Base-by-base conservation (phyloP, 1,284 basidiomycete genomes). In the Puccinia hordei region DNA sequence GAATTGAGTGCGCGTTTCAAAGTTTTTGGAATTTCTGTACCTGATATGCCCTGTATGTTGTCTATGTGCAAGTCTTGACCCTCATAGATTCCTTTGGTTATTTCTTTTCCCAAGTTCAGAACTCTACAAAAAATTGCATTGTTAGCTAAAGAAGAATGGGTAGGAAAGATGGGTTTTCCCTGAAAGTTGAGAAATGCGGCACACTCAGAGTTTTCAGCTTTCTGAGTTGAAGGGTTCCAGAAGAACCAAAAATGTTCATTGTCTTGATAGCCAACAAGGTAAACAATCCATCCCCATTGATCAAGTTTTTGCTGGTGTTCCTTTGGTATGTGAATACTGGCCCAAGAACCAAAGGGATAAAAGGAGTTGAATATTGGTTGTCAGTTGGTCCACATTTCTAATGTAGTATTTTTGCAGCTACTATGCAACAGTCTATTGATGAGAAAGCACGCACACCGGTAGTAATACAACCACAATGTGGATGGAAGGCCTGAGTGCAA, bases 311-410 rank as follows among this genome's bases (percentile, higher is more conserved):
- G 10, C 9, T 35, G 8, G 6, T 2, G 8, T 33, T 44, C 73
- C n/a, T 46, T 65, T 5, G 55, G 73, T 15, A 46, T 41, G 57
- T 75, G 73, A 10, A 75, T 35, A 19, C 10, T 13, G 1, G 73
- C 73, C 22, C 8, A 38, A 10, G 73, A 22, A 13, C 73, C 73
- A 63, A 75, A 75, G 24, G 73, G 46, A 30, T 41, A 27, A n/a
- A 75, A 15, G 9, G 19, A n/a, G 1, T 38, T 5, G 10, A n/a
- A 1, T 2, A 59, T 12, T 38, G 73, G 57, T 27, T 63, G 17
- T n/a, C 22, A 24, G 30, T 24, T 24, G 4, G 27, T 61, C 22
- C 27, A 35, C 9, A 75, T 6, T 49, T 75, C 38, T 6, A 61
- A 15, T 13, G 73, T 55, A 46, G 55, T 44, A 8, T 22, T 8